Evolutionary conservation across 768 basidiomycete genomes (phyloP).

Genomic region (Rhodosporidiobolus odoratus): DNA sequence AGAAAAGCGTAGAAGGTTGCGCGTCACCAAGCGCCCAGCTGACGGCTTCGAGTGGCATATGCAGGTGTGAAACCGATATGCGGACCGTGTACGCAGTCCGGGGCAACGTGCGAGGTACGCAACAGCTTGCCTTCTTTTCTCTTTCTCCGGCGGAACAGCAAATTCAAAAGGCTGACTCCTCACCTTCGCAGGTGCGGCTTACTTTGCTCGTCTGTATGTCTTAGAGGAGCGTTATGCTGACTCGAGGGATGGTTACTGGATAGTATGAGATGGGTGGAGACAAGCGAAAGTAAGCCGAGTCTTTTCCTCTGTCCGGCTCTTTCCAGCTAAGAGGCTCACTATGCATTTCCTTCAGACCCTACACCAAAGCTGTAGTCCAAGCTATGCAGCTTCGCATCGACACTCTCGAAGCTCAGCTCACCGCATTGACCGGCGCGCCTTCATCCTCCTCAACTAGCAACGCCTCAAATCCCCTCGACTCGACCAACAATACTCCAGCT

Average conservation of each 20-base stretch:
- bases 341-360: background rate
- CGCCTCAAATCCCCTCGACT: background rate
- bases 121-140: background rate
- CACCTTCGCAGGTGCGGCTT: background rate
- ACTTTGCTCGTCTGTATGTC: background rate
- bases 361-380: constrained; percentile 31
- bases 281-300: constrained; percentile 1
- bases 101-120: constrained; percentile 3
- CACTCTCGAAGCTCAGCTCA: constrained; percentile 29
- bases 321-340: background rate
- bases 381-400: constrained; percentile 38
- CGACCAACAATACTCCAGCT: background rate
- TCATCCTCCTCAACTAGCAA: background rate
- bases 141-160: background rate
- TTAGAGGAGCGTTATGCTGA: background rate
- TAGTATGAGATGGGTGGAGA: constrained; percentile 17
- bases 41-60: no score
- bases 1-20: no score
- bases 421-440: constrained; percentile 12
- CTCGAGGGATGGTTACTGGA: no score
- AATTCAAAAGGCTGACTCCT: background rate
- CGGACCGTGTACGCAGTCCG: background rate
- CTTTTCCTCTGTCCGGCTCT: background rate
- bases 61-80: constrained; percentile 13
- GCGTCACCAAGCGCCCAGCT: no score